Evolutionary conservation across 768 basidiomycete species (phyloP).

Genomic region (Fistulinella prunicolor): DNA sequence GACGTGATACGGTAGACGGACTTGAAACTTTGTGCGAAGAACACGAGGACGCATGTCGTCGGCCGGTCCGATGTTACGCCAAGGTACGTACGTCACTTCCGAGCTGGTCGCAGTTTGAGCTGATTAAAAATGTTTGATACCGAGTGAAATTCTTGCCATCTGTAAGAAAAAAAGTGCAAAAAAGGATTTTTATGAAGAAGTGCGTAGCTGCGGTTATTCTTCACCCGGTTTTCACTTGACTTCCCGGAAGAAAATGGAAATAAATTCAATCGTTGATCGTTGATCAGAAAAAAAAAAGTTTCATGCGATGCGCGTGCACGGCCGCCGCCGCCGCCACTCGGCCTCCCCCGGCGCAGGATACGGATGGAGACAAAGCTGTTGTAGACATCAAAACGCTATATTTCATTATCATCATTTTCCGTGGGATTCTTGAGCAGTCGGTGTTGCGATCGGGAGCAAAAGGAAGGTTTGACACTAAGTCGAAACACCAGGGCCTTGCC

Average conservation of each 20-base stretch:
- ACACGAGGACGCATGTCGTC: background rate
- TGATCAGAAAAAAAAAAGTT: background rate
- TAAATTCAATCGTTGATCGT: too few species aligned
- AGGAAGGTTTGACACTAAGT: background rate
- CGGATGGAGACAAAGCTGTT: background rate
- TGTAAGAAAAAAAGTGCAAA: too few species aligned
- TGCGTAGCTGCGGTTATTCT: too few species aligned
- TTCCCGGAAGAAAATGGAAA: background rate
- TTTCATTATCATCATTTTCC: background rate
- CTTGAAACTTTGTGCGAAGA: constrained; percentile 23
- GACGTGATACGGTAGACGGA: constrained; percentile 27
- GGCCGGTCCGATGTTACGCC: constrained; percentile 15
- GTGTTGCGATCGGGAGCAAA: too few species aligned
- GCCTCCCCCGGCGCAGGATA: background rate
- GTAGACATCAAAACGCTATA: background rate
- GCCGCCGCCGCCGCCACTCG: too few species aligned
- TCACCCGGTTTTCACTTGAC: too few species aligned
- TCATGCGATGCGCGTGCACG: background rate
- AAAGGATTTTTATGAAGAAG: too few species aligned
- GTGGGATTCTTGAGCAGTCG: constrained; percentile 7
- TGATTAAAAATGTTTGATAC: background rate
- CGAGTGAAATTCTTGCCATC: too few species aligned
- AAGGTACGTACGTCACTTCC: background rate
- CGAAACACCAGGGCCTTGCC: background rate
- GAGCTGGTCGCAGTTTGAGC: background rate